phyloP scores from a whole-genome alignment of 805 yeast species.

The Ogataea nakhonphanomensis region DNA sequence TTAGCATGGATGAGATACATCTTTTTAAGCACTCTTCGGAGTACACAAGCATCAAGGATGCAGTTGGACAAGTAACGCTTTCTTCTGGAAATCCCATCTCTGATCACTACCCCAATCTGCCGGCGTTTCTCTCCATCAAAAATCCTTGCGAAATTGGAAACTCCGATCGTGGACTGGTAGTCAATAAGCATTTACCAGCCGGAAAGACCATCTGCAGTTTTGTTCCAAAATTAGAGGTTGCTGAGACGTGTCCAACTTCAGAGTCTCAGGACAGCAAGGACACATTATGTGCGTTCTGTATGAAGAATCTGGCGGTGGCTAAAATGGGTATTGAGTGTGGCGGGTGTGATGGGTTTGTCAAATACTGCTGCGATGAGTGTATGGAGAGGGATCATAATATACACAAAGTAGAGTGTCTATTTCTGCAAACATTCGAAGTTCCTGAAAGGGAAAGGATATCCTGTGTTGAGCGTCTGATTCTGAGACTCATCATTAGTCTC shows the following conservation, averaged over 20 bases:
- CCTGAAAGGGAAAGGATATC: slow-evolving; percentile 7
- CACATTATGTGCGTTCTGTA: slow-evolving; percentile 15
- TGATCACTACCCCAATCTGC: slow-evolving; percentile 5
- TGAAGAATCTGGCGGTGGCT: slow-evolving; percentile 7
- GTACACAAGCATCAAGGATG: slow-evolving; percentile 5
- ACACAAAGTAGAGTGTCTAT: slow-evolving; percentile 20
- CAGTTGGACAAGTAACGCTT: slow-evolving; percentile 7
- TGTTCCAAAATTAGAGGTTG: slow-evolving; percentile 14
- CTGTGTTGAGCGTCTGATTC: slow-evolving; percentile 13
- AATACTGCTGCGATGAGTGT: slow-evolving; percentile 19
- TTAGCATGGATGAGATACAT: background rate
- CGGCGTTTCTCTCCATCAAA: slow-evolving; percentile 7
- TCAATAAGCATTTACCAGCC: background rate
- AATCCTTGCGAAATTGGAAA: slow-evolving; percentile 13
- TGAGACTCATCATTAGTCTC: slow-evolving; percentile 10
- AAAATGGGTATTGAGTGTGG: slow-evolving; percentile 6
- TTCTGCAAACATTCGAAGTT: background rate
- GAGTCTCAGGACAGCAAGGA: slow-evolving; percentile 9
- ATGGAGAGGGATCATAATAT: slow-evolving; percentile 8
- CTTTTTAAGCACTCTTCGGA: slow-evolving; percentile 3
- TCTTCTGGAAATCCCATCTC: slow-evolving; percentile 5
- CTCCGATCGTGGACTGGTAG: slow-evolving; percentile 11
- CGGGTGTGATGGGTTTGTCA: slow-evolving; percentile 11
- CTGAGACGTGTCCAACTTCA: slow-evolving; percentile 7
- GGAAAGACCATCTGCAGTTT: slow-evolving; percentile 9